Base-by-base conservation (phyloP, 352 stramenopile species). In the Pythium pyrilobum region DNA sequence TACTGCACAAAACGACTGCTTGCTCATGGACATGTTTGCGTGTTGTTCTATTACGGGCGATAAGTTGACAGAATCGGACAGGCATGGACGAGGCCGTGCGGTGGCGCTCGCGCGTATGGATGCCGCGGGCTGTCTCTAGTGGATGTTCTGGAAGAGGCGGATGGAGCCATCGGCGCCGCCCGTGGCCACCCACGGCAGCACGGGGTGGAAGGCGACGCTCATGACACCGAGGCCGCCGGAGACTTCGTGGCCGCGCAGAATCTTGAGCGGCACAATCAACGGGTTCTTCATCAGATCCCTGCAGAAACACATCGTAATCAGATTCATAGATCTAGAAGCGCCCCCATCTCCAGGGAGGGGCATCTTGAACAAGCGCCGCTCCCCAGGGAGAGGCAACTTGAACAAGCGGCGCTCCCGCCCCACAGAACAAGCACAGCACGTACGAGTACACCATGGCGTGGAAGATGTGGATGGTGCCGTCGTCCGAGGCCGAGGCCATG, bases 401-500 rank as follows among this genome's bases (percentile, higher is more conserved):
- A 59, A 45, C 13, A 29, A n/a, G n/a, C n/a, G 23, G 15, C 32
- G 36, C 24, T 18, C 23, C 24, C 9, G 37, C 16, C 24, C 24
- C 38, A 4, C 23, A 40, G 8, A 53, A 38, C 2, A 24, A 31
- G 5, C 40, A 39, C 38, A 23, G 10, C 20, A 89, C 82, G 77
- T 91, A 93, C 82, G 85, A 97, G 80, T 99, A 99, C 18, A 99
- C 96, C 84, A 97, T 99, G 27, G 93, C 89, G 68, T 99, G 97
- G 81, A 99, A 99, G 36, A 99, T 96, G 74, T 99, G 96, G 60
- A 99, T 95, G 41, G 81, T 93, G 54, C 97, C 97, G 68, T 99
- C 97, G 62, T 99, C 97, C 20, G 95, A 98, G 23, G 92, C 94
- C 31, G 96, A 99, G 16, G 97, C 97, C 93, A 99, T 98, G 29